Percentiles rank a stretch among this genome's conserved stretches.
These are phyloP conservation scores for Naganishia friedmannii DNA, from an alignment of 768 basidiomycete genomes.

Conservation along the genomic window DNA sequence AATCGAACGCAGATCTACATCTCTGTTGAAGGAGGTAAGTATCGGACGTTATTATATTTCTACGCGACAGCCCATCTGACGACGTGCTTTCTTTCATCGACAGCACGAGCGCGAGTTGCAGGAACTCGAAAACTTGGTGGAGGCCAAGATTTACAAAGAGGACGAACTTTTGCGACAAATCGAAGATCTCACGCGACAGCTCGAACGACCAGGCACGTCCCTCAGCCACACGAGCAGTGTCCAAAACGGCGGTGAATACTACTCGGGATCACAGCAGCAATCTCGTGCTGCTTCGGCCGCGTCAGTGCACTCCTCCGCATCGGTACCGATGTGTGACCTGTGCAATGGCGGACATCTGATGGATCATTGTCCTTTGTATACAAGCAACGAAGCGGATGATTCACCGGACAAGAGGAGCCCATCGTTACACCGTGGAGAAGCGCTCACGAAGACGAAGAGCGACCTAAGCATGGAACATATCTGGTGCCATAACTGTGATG, in stretches of 20 bases:
- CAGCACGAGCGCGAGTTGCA: constrained; percentile 88
- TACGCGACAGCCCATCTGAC: neutral
- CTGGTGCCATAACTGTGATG: constrained; percentile 51
- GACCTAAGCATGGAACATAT: constrained; percentile 25
- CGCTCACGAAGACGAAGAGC: constrained; percentile 5
- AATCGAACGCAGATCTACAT: constrained; percentile 16
- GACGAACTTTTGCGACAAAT: constrained; percentile 48
- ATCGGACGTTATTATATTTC: too few species aligned
- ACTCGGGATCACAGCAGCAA: neutral
- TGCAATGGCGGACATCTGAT: constrained; percentile 49
- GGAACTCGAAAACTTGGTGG: constrained; percentile 88
- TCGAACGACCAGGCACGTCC: neutral
- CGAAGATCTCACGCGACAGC: constrained; percentile 36
- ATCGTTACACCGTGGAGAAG: constrained; percentile 1
- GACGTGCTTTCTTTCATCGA: constrained; percentile 1
- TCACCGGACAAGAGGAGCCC: constrained; percentile 22
- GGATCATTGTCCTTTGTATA: constrained; percentile 47
- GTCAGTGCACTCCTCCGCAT: constrained; percentile 24
- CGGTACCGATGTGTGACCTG: constrained; percentile 39
- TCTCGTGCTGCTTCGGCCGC: constrained; percentile 9
- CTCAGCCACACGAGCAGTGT: constrained; percentile 10
- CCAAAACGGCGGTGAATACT: neutral
- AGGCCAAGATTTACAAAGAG: constrained; percentile 69
- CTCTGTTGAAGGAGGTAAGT: constrained; percentile 4
- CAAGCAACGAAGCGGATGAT: constrained; percentile 35